These are phyloP conservation scores for Colletotrichum neosansevieriae DNA, from an alignment of 2,329 filamentous ascomycete species.

Conservation along the genomic window DNA sequence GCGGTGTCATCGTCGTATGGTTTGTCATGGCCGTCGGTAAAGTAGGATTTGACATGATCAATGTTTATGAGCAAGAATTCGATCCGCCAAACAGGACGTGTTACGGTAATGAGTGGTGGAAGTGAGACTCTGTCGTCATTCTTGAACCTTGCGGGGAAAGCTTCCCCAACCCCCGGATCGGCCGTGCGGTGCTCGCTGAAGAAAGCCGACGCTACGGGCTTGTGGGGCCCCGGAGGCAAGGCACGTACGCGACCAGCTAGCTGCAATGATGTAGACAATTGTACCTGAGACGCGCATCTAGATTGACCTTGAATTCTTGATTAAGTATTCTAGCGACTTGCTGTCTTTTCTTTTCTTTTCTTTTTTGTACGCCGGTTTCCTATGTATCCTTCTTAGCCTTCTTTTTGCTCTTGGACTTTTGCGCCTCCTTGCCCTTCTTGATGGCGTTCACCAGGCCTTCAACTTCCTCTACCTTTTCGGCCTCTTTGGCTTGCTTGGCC, in stretches of 20 bases:
- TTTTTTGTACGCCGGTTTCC: neutral
- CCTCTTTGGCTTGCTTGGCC: conserved; percentile 50
- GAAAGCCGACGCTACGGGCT: conserved; percentile 11
- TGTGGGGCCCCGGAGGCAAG: conserved; percentile 19
- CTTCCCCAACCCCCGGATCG: conserved; percentile 8
- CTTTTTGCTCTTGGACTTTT: conserved; percentile 45
- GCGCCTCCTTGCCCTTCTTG: conserved; percentile 50
- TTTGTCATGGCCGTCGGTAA: conserved; percentile 23
- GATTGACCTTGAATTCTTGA: no score
- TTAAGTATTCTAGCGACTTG: conserved; percentile 7
- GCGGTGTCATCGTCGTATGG: conserved; percentile 8
- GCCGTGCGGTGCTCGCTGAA: conserved; percentile 18
- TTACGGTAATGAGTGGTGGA: no score
- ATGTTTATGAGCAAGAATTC: no score
- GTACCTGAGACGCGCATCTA: no score
- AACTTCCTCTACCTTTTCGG: conserved; percentile 49
- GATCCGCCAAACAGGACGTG: no score
- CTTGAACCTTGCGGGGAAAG: conserved; percentile 37
- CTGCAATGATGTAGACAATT: no score
- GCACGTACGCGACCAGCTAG: neutral
- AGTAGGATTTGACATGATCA: conserved; percentile 1
- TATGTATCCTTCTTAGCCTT: conserved; percentile 47
- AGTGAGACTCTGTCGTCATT: conserved; percentile 30
- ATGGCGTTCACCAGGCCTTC: conserved; percentile 57
- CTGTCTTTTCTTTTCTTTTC: neutral